Base-by-base conservation (phyloP, 305 asterid genomes). In the Fraxinus platypoda region DNA sequence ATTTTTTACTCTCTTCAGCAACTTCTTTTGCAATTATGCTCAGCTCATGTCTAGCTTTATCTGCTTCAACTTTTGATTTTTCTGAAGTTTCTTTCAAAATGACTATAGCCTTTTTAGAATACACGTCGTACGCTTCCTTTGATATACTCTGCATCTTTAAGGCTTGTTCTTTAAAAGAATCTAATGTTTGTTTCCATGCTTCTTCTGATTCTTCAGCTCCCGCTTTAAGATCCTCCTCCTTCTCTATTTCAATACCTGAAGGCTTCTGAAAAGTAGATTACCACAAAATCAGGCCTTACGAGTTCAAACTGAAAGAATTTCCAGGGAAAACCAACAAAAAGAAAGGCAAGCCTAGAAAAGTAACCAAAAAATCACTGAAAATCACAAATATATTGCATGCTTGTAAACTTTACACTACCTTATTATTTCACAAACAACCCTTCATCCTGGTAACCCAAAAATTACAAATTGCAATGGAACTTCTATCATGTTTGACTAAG, bases 121-220 rank as follows among this genome's bases (percentile, higher is more conserved):
- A 96, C 76, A 86, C 37, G 17, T 93, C 93, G 46, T 96, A 96
- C 4, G 99, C 97, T 87, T 94, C 98, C 79, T 88, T 94, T 9
- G 98, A 94, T 46, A 90, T 72, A 81, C 87, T 83, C 90, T 88
- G 97, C 94, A 93, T 85, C 87, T 91, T 92, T 78, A 92, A 83
- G 80, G 95, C 93, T 84, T 94, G 97, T 74, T 92, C 94, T 88
- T 91, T 96, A 76, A 96, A 93, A 71, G 94, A 83, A 64, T 88
- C 89, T 35, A 94, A 92, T 37, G 94, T 83, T 90, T 92, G 90
- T 88, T 90, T 89, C 98, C 98, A 96, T 57, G 93, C 97, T 87
- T 89, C 97, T 81, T 92, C 88, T 17, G 92, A 85, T 66, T 88
- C 95, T 83, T 87, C 92, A 74, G 87, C 83, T 84, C 78, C 90